These are phyloP conservation scores for Xylaria cubensis DNA, from an alignment of 495 filamentous ascomycete species.

Conservation along the genomic window DNA sequence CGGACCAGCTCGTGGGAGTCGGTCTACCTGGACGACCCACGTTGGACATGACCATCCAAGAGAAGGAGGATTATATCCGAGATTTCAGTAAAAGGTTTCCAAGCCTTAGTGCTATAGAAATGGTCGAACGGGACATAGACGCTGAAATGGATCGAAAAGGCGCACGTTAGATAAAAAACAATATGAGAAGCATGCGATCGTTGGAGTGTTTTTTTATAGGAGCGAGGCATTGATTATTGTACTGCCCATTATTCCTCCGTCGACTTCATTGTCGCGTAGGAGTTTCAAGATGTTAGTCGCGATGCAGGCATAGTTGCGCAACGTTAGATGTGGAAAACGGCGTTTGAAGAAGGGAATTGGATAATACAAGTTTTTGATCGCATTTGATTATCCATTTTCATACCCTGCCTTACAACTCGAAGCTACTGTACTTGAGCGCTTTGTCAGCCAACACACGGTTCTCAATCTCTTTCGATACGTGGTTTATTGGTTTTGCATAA, in stretches of 20 bases:
- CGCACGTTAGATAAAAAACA: conserved; percentile 23
- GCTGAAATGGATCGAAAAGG: conserved; percentile 33
- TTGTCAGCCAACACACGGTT: not conserved
- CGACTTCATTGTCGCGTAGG: not conserved
- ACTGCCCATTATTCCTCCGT: not conserved
- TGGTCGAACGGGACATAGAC: conserved; percentile 68
- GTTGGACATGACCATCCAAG: conserved; percentile 53
- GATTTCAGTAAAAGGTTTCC: conserved; percentile 85
- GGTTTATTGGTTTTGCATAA: not conserved
- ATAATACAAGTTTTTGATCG: conserved; percentile 20
- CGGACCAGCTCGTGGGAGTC: conserved; percentile 47
- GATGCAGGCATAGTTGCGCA: not conserved
- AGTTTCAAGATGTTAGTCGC: conserved; percentile 16
- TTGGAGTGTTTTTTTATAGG: not conserved
- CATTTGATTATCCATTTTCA: not conserved
- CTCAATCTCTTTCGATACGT: not conserved
- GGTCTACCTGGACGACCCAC: conserved; percentile 51
- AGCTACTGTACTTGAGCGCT: not conserved
- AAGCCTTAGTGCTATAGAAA: conserved; percentile 78
- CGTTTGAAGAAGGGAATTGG: conserved; percentile 26
- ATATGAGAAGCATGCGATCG: conserved; percentile 17
- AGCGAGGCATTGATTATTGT: conserved; percentile 9
- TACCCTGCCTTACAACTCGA: not conserved
- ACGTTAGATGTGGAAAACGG: conserved; percentile 24
- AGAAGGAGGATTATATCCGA: conserved; percentile 61